phyloP scores from a whole-genome alignment of 78 protist species.

The Tieghemostelium lacteum region DNA sequence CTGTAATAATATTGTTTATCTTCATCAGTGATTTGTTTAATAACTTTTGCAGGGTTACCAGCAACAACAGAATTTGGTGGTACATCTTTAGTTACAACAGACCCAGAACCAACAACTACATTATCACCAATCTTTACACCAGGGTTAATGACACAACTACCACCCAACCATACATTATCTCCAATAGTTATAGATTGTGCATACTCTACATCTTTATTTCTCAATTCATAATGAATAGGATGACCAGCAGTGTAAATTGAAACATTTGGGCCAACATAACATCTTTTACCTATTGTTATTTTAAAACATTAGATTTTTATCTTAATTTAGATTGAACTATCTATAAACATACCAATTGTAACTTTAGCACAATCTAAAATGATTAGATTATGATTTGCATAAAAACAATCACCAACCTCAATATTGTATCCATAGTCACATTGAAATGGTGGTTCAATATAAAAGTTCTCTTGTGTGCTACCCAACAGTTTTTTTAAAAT shows the following conservation, averaged over 20 bases:
- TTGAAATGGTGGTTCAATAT: slow-evolving; percentile 68
- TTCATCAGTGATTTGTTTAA: not conserved
- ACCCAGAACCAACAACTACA: slow-evolving; percentile 79
- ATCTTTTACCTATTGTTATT: slow-evolving; percentile 78
- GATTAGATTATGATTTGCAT: slow-evolving; percentile 43
- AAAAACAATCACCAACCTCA: slow-evolving; percentile 36
- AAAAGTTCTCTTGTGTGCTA: not conserved
- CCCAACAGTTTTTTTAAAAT: not conserved
- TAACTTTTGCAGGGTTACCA: slow-evolving; percentile 81
- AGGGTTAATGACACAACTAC: slow-evolving; percentile 46
- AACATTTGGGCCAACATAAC: slow-evolving; percentile 77
- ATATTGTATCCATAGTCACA: slow-evolving; percentile 85
- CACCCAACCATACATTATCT: slow-evolving; percentile 75
- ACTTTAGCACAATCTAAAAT: slow-evolving; percentile 13
- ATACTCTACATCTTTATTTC: slow-evolving; percentile 46
- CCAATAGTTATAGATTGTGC: slow-evolving; percentile 64
- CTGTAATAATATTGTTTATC: no score
- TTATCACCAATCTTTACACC: slow-evolving; percentile 80
- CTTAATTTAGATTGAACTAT: not conserved
- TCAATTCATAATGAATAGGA: slow-evolving; percentile 40
- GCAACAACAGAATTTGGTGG: slow-evolving; percentile 54
- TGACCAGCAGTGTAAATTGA: slow-evolving; percentile 81
- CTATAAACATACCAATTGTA: no score
- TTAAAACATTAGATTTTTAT: not conserved
- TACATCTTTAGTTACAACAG: slow-evolving; percentile 83